Base-by-base conservation (phyloP, 2,329 filamentous ascomycete species). In the Didymella pinodella region DNA sequence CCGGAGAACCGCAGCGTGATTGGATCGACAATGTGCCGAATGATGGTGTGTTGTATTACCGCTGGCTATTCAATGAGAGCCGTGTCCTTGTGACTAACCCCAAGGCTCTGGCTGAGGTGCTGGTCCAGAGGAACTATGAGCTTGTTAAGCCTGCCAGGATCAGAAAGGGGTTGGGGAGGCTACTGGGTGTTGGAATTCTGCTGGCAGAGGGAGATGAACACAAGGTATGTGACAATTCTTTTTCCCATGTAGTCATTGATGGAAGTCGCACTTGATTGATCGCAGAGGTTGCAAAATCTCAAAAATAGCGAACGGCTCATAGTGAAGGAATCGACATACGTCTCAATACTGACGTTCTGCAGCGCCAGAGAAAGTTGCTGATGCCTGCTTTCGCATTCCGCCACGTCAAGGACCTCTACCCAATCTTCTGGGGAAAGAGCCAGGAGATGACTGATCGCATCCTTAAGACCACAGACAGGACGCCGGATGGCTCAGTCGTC, bases 191-290 rank as follows among this genome's bases (percentile, higher is more conserved):
- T 12, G 90, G 91, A 10, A 80, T 94, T 14, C 78, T 97, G 36
- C 80, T 97, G 11, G 90, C 92, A 2, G 93, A 97, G 77, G 93
- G 93, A n/a, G 91, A 96, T 12, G 91, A 93, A 69, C 94, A 97
- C 76, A 95, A 90, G 79, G 80, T 86, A 68, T 34, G 65, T 49
- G 2, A 4, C 7, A 38, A 11, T 0, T 10, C 43, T 46, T 8
- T 28, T 4, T 26, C 1, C 26, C 2, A 25, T 11, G 31, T 14
- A 5, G 29, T 31, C 12, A 16, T 7, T 10, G 7, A 29, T 29
- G 28, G 10, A 29, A 29, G 7, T 29, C 31, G 31, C 14, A 16
- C 31, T 5, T 32, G 31, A 32, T 12, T 16, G 31, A 4, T 12
- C 14, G 31, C 12, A 12, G 12, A 32, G 2, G 14, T 20, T 12